Percentiles rank a stretch among this genome's conserved stretches.
phyloP scores from a whole-genome alignment of 2,329 filamentous ascomycete genomes.

The Colletotrichum tropicale region DNA sequence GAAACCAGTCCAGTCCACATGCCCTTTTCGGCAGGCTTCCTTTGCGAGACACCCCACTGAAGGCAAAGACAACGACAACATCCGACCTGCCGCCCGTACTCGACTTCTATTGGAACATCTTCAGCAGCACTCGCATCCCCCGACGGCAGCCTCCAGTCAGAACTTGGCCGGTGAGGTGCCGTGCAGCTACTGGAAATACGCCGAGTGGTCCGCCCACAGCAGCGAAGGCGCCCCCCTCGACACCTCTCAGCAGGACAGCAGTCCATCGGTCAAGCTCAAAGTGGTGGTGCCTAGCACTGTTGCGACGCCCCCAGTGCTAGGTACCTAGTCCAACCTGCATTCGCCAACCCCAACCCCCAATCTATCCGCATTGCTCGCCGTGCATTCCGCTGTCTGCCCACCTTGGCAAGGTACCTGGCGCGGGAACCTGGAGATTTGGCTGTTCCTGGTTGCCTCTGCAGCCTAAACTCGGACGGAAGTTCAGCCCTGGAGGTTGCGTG shows the following conservation, averaged over 20 bases:
- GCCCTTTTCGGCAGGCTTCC: background rate
- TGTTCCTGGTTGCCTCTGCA: background rate
- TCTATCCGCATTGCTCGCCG: background rate
- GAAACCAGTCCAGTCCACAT: background rate
- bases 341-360: background rate
- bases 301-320: conserved; percentile 1
- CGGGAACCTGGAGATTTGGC: background rate
- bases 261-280: background rate
- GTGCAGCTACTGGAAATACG: background rate
- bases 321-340: background rate
- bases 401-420: background rate
- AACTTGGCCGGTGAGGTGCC: background rate
- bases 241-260: background rate
- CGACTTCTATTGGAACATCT: background rate
- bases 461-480: background rate
- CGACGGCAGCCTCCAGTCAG: background rate
- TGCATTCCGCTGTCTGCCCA: background rate
- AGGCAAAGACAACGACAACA: background rate
- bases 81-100: background rate
- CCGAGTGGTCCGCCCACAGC: conserved; percentile 7
- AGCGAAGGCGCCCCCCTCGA: background rate
- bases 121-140: background rate
- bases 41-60: background rate
- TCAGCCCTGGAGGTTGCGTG: background rate
- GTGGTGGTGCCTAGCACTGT: conserved; percentile 8